Conservation (phyloP, 805 yeast genomes). For the Saccharomyces jurei region DNA sequence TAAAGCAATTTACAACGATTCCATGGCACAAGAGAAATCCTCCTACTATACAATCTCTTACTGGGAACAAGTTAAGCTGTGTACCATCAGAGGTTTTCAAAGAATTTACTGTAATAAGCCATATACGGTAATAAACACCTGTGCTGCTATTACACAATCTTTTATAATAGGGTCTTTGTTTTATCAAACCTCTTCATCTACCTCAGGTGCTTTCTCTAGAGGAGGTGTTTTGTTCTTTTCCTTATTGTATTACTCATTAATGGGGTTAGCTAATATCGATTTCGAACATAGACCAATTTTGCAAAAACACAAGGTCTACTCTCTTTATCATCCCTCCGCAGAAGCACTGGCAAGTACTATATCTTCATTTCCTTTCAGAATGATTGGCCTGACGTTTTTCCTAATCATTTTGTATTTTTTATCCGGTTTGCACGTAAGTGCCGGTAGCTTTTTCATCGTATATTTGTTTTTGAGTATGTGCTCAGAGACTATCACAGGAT, state of each 20-base stretch:
- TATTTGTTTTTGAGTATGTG: constrained; percentile 33
- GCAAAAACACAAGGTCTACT: constrained; percentile 63
- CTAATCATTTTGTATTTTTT: constrained; percentile 49
- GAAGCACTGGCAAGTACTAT: constrained; percentile 60
- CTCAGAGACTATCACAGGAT: constrained; percentile 25
- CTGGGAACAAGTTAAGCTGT: constrained; percentile 42
- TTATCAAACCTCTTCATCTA: constrained; percentile 42
- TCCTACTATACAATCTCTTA: constrained; percentile 26
- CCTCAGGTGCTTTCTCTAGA: constrained; percentile 54
- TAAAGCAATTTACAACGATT: constrained; percentile 26
- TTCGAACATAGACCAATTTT: constrained; percentile 52
- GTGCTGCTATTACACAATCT: constrained; percentile 39
- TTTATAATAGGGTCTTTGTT: constrained; percentile 58
- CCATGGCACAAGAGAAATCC: constrained; percentile 25
- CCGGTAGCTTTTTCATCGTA: constrained; percentile 49
- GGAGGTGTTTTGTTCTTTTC: constrained; percentile 59
- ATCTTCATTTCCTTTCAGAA: constrained; percentile 58
- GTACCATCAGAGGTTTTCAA: constrained; percentile 46
- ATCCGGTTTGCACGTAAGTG: constrained; percentile 41
- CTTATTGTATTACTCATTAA: constrained; percentile 43
- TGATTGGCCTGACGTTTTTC: constrained; percentile 39
- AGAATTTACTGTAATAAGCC: constrained; percentile 54
- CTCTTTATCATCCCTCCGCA: constrained; percentile 69
- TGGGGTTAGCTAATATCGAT: constrained; percentile 43
- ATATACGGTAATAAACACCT: constrained; percentile 29